These are phyloP conservation scores for Heliosperma pusillum DNA, from an alignment of 148 eudicot species.

Conservation along the genomic window DNA sequence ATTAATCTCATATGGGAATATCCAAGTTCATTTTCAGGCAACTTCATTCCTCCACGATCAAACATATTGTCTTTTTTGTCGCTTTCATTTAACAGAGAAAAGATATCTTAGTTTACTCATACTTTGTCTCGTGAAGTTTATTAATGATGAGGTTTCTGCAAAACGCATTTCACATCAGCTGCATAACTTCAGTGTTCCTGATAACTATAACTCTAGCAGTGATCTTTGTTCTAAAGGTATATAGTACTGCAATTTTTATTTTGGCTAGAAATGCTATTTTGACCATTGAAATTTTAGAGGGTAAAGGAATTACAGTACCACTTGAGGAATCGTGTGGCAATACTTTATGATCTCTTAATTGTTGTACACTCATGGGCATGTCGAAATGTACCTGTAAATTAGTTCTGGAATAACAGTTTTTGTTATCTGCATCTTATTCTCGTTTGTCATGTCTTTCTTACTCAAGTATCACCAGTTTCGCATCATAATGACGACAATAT, in stretches of 20 bases:
- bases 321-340: too few species aligned
- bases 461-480: too few species aligned
- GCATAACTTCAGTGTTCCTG: too few species aligned
- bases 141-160: not conserved
- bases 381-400: conserved; percentile 14
- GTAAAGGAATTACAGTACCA: not conserved
- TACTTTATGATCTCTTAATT: conserved; percentile 12
- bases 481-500: not conserved
- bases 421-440: conserved; percentile 7
- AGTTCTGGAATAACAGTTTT: not conserved
- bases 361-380: conserved; percentile 29
- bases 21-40: not conserved
- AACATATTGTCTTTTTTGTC: too few species aligned
- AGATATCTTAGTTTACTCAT: conserved; percentile 4
- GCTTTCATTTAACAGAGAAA: not conserved
- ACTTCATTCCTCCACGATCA: not conserved
- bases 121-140: conserved; percentile 4
- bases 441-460: not conserved
- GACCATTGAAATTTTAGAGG: not conserved
- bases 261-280: conserved; percentile 8
- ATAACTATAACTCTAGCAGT: too few species aligned
- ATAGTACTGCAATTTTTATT: not conserved
- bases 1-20: conserved; percentile 1
- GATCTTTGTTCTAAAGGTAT: not conserved
- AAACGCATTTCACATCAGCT: too few species aligned